A percentile compares a stretch with the other conserved stretches of the same genome.
These are phyloP conservation scores for Tetradesmus obliquus DNA, from an alignment of 139 green algal species.

Conservation along the genomic window DNA sequence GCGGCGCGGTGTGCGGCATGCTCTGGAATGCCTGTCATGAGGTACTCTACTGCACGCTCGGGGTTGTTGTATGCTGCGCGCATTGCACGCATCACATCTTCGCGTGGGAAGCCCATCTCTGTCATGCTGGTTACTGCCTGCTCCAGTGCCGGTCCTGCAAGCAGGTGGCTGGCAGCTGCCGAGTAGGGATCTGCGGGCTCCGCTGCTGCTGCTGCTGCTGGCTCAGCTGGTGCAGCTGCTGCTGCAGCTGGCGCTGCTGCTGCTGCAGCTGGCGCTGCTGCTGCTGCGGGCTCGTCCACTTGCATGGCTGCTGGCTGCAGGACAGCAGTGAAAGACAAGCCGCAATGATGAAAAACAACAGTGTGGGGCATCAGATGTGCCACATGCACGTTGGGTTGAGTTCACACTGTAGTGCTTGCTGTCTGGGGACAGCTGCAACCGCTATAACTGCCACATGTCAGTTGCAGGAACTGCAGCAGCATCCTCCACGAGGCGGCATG, in stretches of 20 bases:
- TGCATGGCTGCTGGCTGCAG: conserved; percentile 34
- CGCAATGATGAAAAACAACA: neutral
- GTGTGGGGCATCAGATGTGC: neutral
- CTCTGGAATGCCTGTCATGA: conserved; percentile 87
- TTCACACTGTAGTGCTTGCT: neutral
- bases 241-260: conserved; percentile 32
- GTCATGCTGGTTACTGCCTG: conserved; percentile 80
- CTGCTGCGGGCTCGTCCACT: conserved; percentile 39
- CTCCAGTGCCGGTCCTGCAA: conserved; percentile 80
- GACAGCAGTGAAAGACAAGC: neutral
- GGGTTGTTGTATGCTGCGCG: conserved; percentile 99
- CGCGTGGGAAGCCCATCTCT: conserved; percentile 58
- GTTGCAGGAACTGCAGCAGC: neutral
- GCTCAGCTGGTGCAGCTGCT: conserved; percentile 43
- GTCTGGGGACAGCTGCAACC: neutral
- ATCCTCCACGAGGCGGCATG: neutral
- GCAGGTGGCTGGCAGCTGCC: conserved; percentile 75
- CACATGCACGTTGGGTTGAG: neutral
- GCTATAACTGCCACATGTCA: neutral
- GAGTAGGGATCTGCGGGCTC: conserved; percentile 58
- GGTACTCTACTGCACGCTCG: conserved; percentile 98
- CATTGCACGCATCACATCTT: conserved; percentile 88
- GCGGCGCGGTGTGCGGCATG: conserved; percentile 39
- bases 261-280: conserved; percentile 48
- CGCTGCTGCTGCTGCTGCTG: conserved; percentile 27